Evolutionary conservation across 805 yeast species (phyloP).

Genomic region (Jamesozyma piceae): DNA sequence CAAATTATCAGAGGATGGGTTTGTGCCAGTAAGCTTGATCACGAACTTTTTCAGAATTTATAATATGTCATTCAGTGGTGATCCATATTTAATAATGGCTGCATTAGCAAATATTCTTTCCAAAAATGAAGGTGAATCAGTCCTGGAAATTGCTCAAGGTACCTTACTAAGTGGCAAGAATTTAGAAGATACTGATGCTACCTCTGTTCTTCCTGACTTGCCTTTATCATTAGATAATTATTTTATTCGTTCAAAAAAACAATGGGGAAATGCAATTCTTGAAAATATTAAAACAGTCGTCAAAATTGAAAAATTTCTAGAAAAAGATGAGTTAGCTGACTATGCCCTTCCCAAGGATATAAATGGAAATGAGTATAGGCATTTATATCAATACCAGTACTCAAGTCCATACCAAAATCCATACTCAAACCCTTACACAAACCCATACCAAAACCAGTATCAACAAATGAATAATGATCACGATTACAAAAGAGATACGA

Average conservation of each 20-base stretch:
- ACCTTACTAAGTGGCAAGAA: neutral
- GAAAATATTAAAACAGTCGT: neutral
- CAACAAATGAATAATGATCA: no score
- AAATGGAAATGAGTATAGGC: neutral
- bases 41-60: conserved; percentile 28
- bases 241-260: neutral
- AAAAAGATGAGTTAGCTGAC: neutral
- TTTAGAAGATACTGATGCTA: neutral
- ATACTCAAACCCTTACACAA: neutral
- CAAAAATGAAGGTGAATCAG: conserved; percentile 16
- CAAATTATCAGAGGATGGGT: conserved; percentile 40
- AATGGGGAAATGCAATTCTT: neutral
- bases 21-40: conserved; percentile 20
- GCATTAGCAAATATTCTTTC: conserved; percentile 20
- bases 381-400: neutral
- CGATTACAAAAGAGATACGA: no score
- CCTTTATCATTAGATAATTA: neutral
- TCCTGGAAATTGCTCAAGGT: conserved; percentile 19
- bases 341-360: neutral
- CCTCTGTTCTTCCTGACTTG: neutral
- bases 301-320: neutral
- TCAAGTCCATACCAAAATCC: neutral
- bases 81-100: conserved; percentile 13
- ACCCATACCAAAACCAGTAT: no score
- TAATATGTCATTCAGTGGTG: conserved; percentile 42